These are phyloP conservation scores for Tuber borchii DNA, from an alignment of 495 filamentous ascomycete species.

Conservation along the genomic window DNA sequence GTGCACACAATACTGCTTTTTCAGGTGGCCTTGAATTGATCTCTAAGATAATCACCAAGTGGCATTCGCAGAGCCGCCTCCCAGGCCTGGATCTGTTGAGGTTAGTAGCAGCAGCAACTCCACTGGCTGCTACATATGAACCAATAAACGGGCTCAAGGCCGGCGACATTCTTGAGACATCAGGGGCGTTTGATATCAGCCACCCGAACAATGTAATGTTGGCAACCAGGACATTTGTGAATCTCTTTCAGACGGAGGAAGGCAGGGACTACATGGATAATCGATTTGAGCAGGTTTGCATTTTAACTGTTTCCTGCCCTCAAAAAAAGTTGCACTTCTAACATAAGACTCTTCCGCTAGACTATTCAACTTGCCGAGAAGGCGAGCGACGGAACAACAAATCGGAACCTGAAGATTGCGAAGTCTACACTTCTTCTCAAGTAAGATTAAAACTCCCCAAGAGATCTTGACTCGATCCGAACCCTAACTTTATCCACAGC, in stretches of 20 bases:
- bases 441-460: slow-evolving; percentile 49
- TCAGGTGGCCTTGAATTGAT: slow-evolving; percentile 53
- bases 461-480: background rate
- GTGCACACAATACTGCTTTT: slow-evolving; percentile 40
- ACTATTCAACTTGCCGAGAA: slow-evolving; percentile 27
- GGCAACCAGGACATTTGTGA: slow-evolving; percentile 71
- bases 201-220: slow-evolving; percentile 77
- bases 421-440: slow-evolving; percentile 80
- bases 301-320: slow-evolving; percentile 1
- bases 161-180: slow-evolving; percentile 55
- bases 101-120: slow-evolving; percentile 61
- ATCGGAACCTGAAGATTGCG: slow-evolving; percentile 75
- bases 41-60: slow-evolving; percentile 61
- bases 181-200: slow-evolving; percentile 46
- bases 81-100: slow-evolving; percentile 82
- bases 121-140: slow-evolving; percentile 53
- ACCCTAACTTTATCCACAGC: slow-evolving; percentile 18
- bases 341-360: slow-evolving; percentile 14
- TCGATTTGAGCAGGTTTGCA: slow-evolving; percentile 30
- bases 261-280: slow-evolving; percentile 52
- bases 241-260: slow-evolving; percentile 69
- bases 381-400: slow-evolving; percentile 51
- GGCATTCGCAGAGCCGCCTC: slow-evolving; percentile 71
- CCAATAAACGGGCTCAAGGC: slow-evolving; percentile 48
- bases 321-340: slow-evolving; percentile 7